Base-by-base conservation (phyloP, 768 basidiomycete genomes). In the Suillus tomentosus region DNA sequence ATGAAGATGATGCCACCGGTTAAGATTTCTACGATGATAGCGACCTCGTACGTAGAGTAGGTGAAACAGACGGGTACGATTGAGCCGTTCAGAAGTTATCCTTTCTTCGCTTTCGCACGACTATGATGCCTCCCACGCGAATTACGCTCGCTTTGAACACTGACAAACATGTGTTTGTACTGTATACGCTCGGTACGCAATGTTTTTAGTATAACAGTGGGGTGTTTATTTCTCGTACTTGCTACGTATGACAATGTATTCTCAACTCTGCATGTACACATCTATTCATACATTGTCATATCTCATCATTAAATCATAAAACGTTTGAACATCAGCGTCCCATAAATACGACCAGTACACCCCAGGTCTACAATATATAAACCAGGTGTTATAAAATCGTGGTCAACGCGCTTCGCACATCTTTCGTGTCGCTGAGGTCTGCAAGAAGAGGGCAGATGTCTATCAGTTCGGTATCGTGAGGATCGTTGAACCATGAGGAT, bases 401-500 rank as follows among this genome's bases (percentile, higher is more conserved):
- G 67, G 87, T 85, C 56, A 89, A 76, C 9, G 87, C 84, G 45
- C 82, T 85, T 42, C 89, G 79, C 39, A 91, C 84, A 72, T 91
- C 90, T 55, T 84, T 84, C 36, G 88, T 87, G 19, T 77, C 75
- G 14, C 77, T 79, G 34, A 91, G 78, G 70, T 91, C 90, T 34
- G 84, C 76, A 57, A 91, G 79, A 82, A 91, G 89, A 14, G 86
- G 85, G 47, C 86, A 83, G 53, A 90, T 76, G 70, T 90, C 88
- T 37, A 87, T 88, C 63, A 91, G 77, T 72, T 90, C 89, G 22
- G 87, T 88, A 71, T 90, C 89, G 71, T 89, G 87, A 8, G 88
- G 88, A 72, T 87, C 87, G 76, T 88, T 90, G 77, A 91, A 91
- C 90, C 90, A 91, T 24, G 85, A 86, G 50, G 88, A 89, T 65